A percentile compares a stretch with the other conserved stretches of the same genome.
Evolutionary conservation across 495 filamentous ascomycete genomes (phyloP).

Genomic region (Penicillium parvum): DNA sequence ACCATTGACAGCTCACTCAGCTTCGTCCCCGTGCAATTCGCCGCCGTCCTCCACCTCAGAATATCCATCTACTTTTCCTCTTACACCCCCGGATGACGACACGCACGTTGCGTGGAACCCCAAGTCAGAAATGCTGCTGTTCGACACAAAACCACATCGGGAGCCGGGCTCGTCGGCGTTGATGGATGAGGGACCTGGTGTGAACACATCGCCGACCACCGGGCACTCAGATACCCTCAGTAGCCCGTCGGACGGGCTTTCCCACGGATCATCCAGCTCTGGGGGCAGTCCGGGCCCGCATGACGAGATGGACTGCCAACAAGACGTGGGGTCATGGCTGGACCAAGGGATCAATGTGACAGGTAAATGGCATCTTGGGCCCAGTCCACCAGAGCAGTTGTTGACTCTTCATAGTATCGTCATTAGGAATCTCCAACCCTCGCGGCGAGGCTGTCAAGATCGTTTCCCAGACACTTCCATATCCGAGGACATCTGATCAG

Average conservation of each 20-base stretch:
- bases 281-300: slow-evolving; percentile 34
- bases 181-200: slow-evolving; percentile 36
- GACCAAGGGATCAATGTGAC: slow-evolving; percentile 41
- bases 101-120: slow-evolving; percentile 38
- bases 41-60: slow-evolving; percentile 24
- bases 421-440: slow-evolving; percentile 31
- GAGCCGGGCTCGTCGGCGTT: slow-evolving; percentile 30
- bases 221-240: slow-evolving; percentile 27
- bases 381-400: slow-evolving; percentile 1
- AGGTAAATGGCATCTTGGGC: slow-evolving; percentile 25
- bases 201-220: slow-evolving; percentile 26
- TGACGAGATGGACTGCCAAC: slow-evolving; percentile 39
- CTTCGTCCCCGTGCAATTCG: slow-evolving; percentile 28
- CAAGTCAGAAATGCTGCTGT: slow-evolving; percentile 31
- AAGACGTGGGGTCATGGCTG: slow-evolving; percentile 37
- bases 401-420: slow-evolving; percentile 28
- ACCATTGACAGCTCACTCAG: slow-evolving; percentile 26
- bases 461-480: slow-evolving; percentile 60
- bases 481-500: slow-evolving; percentile 50
- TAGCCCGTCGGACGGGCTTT: slow-evolving; percentile 34
- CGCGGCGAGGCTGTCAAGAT: slow-evolving; percentile 48
- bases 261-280: slow-evolving; percentile 36
- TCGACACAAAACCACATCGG: slow-evolving; percentile 27
- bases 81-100: slow-evolving; percentile 44
- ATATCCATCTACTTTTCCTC: slow-evolving; percentile 36